phyloP scores from a whole-genome alignment of 2,329 filamentous ascomycete genomes.

The Aspergillus pseudotamarii region DNA sequence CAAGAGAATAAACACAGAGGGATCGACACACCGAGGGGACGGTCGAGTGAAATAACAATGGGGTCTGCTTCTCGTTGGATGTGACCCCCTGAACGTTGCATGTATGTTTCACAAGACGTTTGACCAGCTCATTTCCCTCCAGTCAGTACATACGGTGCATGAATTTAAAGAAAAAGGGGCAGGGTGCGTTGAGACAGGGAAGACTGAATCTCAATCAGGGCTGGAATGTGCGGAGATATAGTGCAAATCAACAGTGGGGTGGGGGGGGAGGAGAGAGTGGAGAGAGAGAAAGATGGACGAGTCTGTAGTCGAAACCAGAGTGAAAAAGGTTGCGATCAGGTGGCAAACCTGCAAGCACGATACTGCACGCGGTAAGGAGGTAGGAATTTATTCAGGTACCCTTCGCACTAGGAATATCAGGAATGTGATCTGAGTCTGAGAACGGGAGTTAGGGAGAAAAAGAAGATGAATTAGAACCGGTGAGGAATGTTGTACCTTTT shows the following conservation, averaged over 20 bases:
- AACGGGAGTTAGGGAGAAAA: background rate
- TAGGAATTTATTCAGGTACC: constrained; percentile 1
- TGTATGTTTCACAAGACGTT: constrained; percentile 25
- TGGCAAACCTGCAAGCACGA: background rate
- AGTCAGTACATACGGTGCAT: background rate
- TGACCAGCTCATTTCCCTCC: constrained; percentile 16
- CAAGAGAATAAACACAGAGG: background rate
- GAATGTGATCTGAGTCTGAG: background rate
- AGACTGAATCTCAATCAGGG: background rate
- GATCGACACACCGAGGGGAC: background rate
- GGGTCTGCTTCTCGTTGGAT: background rate
- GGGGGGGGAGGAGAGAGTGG: background rate
- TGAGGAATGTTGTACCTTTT: background rate
- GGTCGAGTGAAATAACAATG: constrained; percentile 2
- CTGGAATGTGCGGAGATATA: constrained; percentile 5
- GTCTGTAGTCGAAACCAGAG: background rate
- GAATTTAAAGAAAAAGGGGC: background rate
- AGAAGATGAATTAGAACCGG: background rate
- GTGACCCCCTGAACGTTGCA: constrained; percentile 23
- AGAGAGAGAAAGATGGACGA: background rate
- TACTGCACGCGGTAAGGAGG: background rate
- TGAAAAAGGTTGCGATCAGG: background rate
- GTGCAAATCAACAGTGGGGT: background rate
- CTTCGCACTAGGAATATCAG: background rate
- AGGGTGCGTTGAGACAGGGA: background rate